Conservation (phyloP, 208 protist genomes). For the Entamoeba histolytica region DNA sequence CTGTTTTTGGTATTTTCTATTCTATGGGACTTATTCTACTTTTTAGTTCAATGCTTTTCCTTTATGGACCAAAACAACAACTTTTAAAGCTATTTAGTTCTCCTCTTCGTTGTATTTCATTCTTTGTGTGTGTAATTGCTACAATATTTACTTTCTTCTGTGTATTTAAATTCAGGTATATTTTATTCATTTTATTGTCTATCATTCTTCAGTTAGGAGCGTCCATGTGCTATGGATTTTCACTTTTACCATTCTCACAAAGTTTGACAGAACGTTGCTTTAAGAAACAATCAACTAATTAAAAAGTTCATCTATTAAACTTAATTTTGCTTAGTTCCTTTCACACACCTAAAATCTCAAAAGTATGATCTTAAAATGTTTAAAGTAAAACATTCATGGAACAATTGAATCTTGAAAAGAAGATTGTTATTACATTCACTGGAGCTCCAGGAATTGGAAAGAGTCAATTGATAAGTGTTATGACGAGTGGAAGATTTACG, state of each 20-base stretch:
- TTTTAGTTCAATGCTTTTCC: not conserved
- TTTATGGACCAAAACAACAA: not conserved
- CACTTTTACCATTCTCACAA: not conserved
- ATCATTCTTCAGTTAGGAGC: not conserved
- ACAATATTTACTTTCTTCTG: not conserved
- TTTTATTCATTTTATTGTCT: not conserved
- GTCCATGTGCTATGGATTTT: not conserved
- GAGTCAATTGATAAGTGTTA: not conserved
- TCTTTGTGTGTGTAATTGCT: not conserved
- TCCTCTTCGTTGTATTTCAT: not conserved
- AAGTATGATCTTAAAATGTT: no score
- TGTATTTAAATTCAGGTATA: not conserved
- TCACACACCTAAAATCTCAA: no score
- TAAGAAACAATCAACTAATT: no score
- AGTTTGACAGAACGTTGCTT: not conserved
- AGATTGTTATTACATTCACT: not conserved
- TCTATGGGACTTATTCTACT: not conserved
- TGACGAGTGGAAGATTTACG: not conserved
- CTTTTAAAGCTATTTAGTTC: not conserved
- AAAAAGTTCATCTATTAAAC: no score
- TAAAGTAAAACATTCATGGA: no score
- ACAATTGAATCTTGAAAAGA: not conserved
- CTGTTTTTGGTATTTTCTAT: not conserved
- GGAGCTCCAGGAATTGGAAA: not conserved
- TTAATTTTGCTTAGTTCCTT: no score